These are phyloP conservation scores for Protomyces lactucae-debilis DNA, from an alignment of 1,139 yeast genomes.

Conservation along the genomic window DNA sequence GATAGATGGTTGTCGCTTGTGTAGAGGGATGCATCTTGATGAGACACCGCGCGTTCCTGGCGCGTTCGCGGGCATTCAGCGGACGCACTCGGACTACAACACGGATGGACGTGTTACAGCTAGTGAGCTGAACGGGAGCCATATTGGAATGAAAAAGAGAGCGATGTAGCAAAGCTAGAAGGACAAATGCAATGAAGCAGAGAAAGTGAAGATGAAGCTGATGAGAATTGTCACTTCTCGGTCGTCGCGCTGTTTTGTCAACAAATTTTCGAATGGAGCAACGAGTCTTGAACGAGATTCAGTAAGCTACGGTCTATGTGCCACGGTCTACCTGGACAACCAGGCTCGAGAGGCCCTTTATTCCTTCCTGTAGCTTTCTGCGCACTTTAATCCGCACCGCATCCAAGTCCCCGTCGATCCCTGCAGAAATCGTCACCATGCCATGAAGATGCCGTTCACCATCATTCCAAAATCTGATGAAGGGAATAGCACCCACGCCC, in stretches of 20 bases:
- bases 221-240: not conserved
- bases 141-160: not conserved
- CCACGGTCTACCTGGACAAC: slow-evolving; percentile 27
- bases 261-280: not conserved
- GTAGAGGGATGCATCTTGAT: slow-evolving; percentile 34
- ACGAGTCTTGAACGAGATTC: not conserved
- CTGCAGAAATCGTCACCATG: slow-evolving; percentile 35
- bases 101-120: slow-evolving; percentile 34
- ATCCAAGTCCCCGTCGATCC: slow-evolving; percentile 28
- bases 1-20: slow-evolving; percentile 26
- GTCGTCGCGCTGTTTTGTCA: not conserved
- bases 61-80: slow-evolving; percentile 37
- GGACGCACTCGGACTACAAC: slow-evolving; percentile 44
- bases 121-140: not conserved
- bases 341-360: slow-evolving; percentile 22
- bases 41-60: slow-evolving; percentile 33
- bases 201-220: not conserved
- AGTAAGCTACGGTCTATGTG: not conserved
- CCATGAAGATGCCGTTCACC: slow-evolving; percentile 44
- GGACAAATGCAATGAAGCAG: not conserved
- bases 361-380: slow-evolving; percentile 47
- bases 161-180: not conserved
- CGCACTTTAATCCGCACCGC: slow-evolving; percentile 14
- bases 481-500: slow-evolving; percentile 79
- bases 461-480: slow-evolving; percentile 88